A percentile compares a stretch with the other conserved stretches of the same genome.
These are phyloP conservation scores for Candida methanosorbosa DNA, from an alignment of 805 yeast species.

Conservation along the genomic window DNA sequence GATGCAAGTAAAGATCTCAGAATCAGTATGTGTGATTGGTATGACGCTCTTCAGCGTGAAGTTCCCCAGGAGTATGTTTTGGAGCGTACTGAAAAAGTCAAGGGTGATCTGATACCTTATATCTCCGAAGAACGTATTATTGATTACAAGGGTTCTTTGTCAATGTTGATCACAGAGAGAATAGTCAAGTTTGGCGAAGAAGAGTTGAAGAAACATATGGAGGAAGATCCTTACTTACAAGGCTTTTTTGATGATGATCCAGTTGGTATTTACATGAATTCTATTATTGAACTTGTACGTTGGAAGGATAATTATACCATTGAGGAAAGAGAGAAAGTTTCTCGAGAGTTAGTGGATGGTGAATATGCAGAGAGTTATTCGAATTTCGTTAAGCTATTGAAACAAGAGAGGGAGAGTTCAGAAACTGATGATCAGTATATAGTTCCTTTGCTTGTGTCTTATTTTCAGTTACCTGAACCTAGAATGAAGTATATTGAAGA, in stretches of 20 bases:
- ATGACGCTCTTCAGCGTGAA: neutral
- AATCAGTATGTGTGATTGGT: too few relatives aligned
- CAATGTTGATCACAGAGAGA: too few relatives aligned
- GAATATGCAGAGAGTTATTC: too few relatives aligned
- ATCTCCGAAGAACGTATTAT: too few relatives aligned
- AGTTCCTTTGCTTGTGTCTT: constrained; percentile 7
- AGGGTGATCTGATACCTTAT: too few relatives aligned
- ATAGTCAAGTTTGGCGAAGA: constrained; percentile 16
- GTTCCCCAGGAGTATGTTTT: neutral
- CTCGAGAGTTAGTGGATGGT: constrained; percentile 6
- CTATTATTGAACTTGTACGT: constrained; percentile 8
- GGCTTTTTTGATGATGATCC: constrained; percentile 7
- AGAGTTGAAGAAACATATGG: constrained; percentile 7
- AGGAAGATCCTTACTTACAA: constrained; percentile 8
- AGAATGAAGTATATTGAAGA: constrained; percentile 10
- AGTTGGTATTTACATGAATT: constrained; percentile 11
- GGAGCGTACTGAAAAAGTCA: too few relatives aligned
- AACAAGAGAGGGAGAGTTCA: too few relatives aligned
- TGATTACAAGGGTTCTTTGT: too few relatives aligned
- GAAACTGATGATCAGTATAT: too few relatives aligned
- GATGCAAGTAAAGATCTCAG: too few relatives aligned
- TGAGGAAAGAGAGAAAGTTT: constrained; percentile 5
- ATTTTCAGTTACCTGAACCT: constrained; percentile 12
- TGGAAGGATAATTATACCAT: too few relatives aligned
- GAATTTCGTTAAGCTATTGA: too few relatives aligned